Evolutionary conservation across 83 land plant species (phyloP).

Genomic region (Picea engelmannii): DNA sequence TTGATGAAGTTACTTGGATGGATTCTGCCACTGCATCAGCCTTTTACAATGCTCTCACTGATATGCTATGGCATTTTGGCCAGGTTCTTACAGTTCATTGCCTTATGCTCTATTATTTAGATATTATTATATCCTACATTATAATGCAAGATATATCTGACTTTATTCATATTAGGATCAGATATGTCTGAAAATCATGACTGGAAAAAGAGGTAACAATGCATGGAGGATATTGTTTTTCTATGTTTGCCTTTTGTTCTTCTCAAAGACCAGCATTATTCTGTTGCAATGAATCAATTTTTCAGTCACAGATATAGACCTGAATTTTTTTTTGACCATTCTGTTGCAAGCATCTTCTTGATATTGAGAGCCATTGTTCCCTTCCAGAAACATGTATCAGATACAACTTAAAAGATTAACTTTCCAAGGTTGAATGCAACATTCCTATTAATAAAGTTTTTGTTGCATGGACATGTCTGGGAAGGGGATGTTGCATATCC

Average conservation of each 20-base stretch:
- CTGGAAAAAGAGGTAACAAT: not conserved
- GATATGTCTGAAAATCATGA: not conserved
- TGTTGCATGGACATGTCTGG: not conserved
- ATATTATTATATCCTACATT: not conserved
- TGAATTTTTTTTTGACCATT: not conserved
- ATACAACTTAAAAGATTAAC: not conserved
- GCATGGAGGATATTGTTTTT: not conserved
- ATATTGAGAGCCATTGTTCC: not conserved
- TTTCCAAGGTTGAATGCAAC: not conserved
- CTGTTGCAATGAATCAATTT: not conserved
- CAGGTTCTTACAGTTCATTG: constrained; percentile 57
- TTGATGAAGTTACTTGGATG: constrained; percentile 88
- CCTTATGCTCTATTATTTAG: not conserved
- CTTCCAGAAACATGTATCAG: not conserved
- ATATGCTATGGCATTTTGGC: constrained; percentile 97
- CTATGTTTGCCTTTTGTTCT: not conserved
- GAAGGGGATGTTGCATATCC: not conserved
- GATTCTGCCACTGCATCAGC: constrained; percentile 92
- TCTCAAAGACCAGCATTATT: not conserved
- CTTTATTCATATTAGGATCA: not conserved
- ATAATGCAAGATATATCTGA: not conserved
- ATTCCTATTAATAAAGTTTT: not conserved
- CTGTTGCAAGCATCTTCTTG: not conserved
- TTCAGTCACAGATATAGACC: too few relatives aligned
- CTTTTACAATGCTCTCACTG: constrained; percentile 97